Conservation (phyloP, 768 basidiomycete species). For the Leccinum boreale region DNA sequence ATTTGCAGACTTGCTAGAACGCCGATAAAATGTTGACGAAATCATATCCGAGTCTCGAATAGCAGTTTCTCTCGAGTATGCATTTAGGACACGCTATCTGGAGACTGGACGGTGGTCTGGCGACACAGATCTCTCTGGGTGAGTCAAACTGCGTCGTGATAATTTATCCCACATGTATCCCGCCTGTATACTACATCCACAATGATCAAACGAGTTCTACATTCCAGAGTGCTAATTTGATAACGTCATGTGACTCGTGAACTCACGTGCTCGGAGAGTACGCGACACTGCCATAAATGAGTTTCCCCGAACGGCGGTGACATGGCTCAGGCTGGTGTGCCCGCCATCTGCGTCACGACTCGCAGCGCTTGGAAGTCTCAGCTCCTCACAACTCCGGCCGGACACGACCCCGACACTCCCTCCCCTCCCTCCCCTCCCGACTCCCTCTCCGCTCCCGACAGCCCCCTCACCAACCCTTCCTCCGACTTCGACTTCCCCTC, state of each 20-base stretch:
- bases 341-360: constrained; percentile 28
- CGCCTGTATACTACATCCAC: too few species aligned
- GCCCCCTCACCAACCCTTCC: constrained; percentile 21
- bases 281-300: constrained; percentile 23
- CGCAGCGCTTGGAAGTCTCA: constrained; percentile 29
- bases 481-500: constrained; percentile 17
- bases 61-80: not conserved
- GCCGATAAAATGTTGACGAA: not conserved
- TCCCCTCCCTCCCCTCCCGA: constrained; percentile 18
- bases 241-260: not conserved
- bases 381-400: not conserved
- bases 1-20: not conserved
- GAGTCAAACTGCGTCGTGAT: not conserved
- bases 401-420: constrained; percentile 8
- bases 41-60: not conserved
- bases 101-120: not conserved
- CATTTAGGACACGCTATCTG: not conserved
- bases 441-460: constrained; percentile 13
- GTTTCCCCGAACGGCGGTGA: not conserved
- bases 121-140: not conserved
- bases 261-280: constrained; percentile 6
- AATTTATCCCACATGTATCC: not conserved
- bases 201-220: too few species aligned
- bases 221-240: too few species aligned
- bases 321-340: constrained; percentile 10